phyloP scores from a whole-genome alignment of 139 green algal species.

The Chlorella sp. region DNA sequence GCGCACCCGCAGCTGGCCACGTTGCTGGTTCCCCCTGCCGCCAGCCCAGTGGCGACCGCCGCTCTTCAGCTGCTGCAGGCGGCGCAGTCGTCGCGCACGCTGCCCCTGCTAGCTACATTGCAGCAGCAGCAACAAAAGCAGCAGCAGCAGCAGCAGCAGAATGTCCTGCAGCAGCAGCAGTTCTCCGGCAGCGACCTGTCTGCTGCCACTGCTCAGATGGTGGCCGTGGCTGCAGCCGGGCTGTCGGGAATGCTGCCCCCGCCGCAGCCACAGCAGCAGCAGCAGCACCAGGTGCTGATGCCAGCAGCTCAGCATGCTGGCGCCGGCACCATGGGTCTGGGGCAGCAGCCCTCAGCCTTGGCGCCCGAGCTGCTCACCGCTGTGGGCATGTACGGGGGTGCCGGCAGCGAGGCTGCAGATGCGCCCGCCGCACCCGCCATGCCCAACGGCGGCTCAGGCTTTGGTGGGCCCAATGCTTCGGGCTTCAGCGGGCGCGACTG shows the following conservation, averaged over 20 bases:
- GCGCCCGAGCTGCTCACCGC: not conserved
- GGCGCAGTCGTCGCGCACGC: not conserved
- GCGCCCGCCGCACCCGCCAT: not conserved
- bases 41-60: not conserved
- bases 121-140: not conserved
- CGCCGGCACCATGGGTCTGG: not conserved
- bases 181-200: not conserved
- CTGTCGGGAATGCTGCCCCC: not conserved
- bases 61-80: conserved; percentile 17
- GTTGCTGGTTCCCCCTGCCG: not conserved
- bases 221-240: not conserved
- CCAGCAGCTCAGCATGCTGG: conserved; percentile 50
- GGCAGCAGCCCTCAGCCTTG: not conserved
- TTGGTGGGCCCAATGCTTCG: not conserved
- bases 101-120: not conserved
- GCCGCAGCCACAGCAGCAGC: conserved; percentile 75
- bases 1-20: not conserved
- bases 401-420: not conserved
- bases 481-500: not conserved
- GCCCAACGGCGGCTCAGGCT: not conserved
- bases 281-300: conserved; percentile 91
- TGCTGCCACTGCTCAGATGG: not conserved
- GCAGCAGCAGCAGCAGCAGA: not conserved
- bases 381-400: not conserved
- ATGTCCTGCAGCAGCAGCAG: not conserved